Percentiles rank a stretch among this genome's conserved stretches.
These are phyloP conservation scores for Salix caprea DNA, from an alignment of 345 rosid genomes.

Conservation along the genomic window DNA sequence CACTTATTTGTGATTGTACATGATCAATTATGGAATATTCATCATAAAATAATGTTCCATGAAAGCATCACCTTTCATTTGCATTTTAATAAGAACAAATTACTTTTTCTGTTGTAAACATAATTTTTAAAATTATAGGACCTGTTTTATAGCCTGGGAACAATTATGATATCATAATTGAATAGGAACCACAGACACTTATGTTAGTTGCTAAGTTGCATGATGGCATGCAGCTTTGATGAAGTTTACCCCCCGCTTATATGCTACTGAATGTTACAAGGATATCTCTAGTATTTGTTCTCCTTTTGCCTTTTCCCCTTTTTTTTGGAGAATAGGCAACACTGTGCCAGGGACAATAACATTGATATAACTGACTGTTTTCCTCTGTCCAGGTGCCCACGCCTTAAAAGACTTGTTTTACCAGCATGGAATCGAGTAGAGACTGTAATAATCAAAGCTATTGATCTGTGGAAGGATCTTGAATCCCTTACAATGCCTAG, in stretches of 20 bases:
- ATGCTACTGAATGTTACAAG: neutral
- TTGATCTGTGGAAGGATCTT: conserved; percentile 65
- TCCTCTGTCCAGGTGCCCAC: conserved; percentile 51
- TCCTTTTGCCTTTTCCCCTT: neutral
- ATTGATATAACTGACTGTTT: neutral
- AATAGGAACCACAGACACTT: no score
- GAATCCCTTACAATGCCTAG: conserved; percentile 91
- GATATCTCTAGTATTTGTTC: neutral
- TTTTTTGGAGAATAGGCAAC: neutral
- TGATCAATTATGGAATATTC: neutral
- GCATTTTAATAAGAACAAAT: neutral
- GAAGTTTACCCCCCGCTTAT: no score
- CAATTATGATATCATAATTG: no score
- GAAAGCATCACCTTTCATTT: conserved; percentile 4
- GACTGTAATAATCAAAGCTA: conserved; percentile 66
- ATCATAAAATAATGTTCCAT: neutral
- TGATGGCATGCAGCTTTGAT: no score
- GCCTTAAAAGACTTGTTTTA: conserved; percentile 56
- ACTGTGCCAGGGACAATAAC: neutral
- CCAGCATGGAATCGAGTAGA: conserved; percentile 90
- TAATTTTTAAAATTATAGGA: neutral
- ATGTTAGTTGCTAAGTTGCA: no score
- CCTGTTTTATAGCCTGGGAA: neutral
- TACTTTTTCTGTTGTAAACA: neutral
- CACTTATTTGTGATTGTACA: neutral